Evolutionary conservation across 768 basidiomycete genomes (phyloP), one percentile per base, ranked within the genome.

Genomic region (Naganishia kalamii): DNA sequence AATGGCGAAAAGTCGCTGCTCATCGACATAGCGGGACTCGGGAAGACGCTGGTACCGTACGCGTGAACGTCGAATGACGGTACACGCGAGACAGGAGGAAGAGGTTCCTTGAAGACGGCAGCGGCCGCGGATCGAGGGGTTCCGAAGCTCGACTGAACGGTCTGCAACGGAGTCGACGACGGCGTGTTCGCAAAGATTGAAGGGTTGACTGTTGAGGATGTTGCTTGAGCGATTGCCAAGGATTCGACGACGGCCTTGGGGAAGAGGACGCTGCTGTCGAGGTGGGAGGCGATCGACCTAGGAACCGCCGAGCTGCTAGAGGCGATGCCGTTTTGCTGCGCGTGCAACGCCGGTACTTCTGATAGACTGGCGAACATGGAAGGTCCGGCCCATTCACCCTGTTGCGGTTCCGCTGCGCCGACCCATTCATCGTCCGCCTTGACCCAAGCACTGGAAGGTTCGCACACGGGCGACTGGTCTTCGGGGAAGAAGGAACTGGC

Each of bases 321-420:
- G 10, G 33, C 21, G 35, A 23, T 4, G 35, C 1, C 21, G 10
- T 23, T 57, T 27, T 57, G 54, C 25, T 40, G 54, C 4, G 35
- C 54, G n/a, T 57, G 54, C 54, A 57, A 57, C 17, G 54, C 54
- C n/a, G 54, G 54, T 3, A 57, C 54, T 23, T 57, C 54, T 35
- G 54, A 57, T 35, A 57, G 40, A 35, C 54, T 57, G n/a, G 54
- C 54, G 27, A 57, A 57, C 54, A 57, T 57, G 6, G 54, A 57
- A 5, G 54, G 54, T 37, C 54, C 54, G 6, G 33, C 21, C 54
- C 54, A 57, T 8, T 57, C 21, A 13, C 10, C 54, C 23, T 23
- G 2, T 4, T 33, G 12, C 7, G 33, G 17, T 23, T 40, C 54
- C 8, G 19, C 13, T 5, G 54, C 23, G 37, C 54, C 54, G 37